Conservation (phyloP, 345 rosid genomes). For the Lepidium didymum region DNA sequence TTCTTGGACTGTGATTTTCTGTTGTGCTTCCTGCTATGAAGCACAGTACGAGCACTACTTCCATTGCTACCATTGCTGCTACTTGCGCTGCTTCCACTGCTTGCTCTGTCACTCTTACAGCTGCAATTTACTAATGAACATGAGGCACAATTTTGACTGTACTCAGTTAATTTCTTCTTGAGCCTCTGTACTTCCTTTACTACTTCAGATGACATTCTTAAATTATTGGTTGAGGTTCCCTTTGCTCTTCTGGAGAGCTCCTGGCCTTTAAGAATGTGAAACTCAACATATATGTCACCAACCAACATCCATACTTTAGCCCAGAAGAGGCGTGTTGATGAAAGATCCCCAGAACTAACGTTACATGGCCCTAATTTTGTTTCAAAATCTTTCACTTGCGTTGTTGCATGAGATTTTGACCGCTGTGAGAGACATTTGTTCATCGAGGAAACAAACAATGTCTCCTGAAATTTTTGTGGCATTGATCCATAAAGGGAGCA, state of each 20-base stretch:
- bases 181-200: slow-evolving; percentile 82
- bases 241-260: slow-evolving; percentile 38
- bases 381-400: slow-evolving; percentile 30
- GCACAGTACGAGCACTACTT: slow-evolving; percentile 30
- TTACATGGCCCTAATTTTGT: slow-evolving; percentile 33
- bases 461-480: slow-evolving; percentile 71
- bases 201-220: slow-evolving; percentile 77
- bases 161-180: slow-evolving; percentile 60
- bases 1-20: slow-evolving; percentile 43
- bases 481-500: slow-evolving; percentile 86
- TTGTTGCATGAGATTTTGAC: slow-evolving; percentile 20
- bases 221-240: slow-evolving; percentile 36
- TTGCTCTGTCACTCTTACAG: slow-evolving; percentile 85
- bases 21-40: slow-evolving; percentile 53
- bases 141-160: slow-evolving; percentile 55
- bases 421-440: slow-evolving; percentile 30
- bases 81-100: slow-evolving; percentile 93
- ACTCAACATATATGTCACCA: slow-evolving; percentile 81
- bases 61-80: slow-evolving; percentile 60
- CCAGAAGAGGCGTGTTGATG: slow-evolving; percentile 74
- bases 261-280: slow-evolving; percentile 53
- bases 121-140: slow-evolving; percentile 92
- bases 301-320: slow-evolving; percentile 87
- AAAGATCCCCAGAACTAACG: slow-evolving; percentile 41
- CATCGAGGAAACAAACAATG: slow-evolving; percentile 68